Percentiles rank a stretch among this genome's conserved stretches.
phyloP scores from a whole-genome alignment of 176 grass and related monocot genomes.

The Aegilops tauschii region DNA sequence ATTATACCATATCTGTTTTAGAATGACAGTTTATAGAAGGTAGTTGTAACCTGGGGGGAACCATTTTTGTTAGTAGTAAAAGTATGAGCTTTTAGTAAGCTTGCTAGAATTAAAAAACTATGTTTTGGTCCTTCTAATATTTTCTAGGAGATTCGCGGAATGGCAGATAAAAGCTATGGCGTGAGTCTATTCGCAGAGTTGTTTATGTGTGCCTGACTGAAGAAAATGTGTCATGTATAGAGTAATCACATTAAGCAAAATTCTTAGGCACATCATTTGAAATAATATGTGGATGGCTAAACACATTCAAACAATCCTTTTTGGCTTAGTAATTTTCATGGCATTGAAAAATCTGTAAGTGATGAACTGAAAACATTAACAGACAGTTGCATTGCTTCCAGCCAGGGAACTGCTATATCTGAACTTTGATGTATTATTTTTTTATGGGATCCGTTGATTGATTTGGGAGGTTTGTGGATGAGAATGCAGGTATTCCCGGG shows the following conservation, averaged over 20 bases:
- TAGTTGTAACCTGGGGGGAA: neutral
- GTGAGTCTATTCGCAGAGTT: too few species aligned
- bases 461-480: neutral
- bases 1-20: neutral
- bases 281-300: neutral
- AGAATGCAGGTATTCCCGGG: constrained; percentile 80
- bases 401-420: neutral
- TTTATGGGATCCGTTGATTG: neutral
- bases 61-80: neutral
- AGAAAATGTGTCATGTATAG: neutral
- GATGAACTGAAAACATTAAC: neutral
- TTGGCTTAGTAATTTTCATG: neutral
- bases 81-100: too few species aligned
- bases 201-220: neutral
- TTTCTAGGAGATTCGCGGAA: too few species aligned
- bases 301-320: neutral
- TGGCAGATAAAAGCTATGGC: too few species aligned
- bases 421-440: neutral
- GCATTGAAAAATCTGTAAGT: neutral
- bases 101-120: too few species aligned
- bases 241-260: too few species aligned
- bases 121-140: too few species aligned
- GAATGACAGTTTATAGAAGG: neutral
- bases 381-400: too few species aligned
- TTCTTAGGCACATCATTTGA: neutral